Evolutionary conservation across 805 yeast genomes (phyloP).

Genomic region (Cyberlindnera veronae): DNA sequence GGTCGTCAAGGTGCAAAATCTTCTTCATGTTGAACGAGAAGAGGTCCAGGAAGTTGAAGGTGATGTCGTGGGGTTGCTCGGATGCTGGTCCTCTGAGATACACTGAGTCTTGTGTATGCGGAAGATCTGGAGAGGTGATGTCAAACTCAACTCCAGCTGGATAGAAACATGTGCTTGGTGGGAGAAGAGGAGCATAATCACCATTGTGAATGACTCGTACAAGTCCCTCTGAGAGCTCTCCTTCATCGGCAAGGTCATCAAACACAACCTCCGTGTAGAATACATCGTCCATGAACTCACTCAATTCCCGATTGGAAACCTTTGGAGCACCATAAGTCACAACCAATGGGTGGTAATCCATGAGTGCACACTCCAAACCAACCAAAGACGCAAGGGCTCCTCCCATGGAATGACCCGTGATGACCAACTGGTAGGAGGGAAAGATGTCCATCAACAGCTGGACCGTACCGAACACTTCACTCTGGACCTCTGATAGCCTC

Average conservation of each 20-base stretch:
- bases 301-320: conserved; percentile 51
- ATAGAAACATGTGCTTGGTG: conserved; percentile 42
- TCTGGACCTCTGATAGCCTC: conserved; percentile 38
- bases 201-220: conserved; percentile 54
- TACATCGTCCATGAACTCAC: conserved; percentile 48
- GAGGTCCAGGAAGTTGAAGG: conserved; percentile 18
- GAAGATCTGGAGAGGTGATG: conserved; percentile 34
- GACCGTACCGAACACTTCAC: conserved; percentile 28
- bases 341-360: conserved; percentile 55
- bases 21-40: conserved; percentile 15
- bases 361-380: conserved; percentile 56
- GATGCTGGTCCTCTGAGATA: conserved; percentile 17
- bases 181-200: conserved; percentile 59
- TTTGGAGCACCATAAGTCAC: conserved; percentile 68
- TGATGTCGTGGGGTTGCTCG: conserved; percentile 10
- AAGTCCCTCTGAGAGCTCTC: conserved; percentile 33
- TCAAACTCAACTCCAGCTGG: conserved; percentile 34
- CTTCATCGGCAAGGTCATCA: conserved; percentile 23
- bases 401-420: conserved; percentile 75
- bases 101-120: conserved; percentile 30
- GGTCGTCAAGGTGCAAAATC: conserved; percentile 20
- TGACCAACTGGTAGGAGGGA: conserved; percentile 48
- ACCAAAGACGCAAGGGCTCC: conserved; percentile 64
- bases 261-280: conserved; percentile 40
- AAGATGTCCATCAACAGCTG: conserved; percentile 33